These are phyloP conservation scores for Mortierella sp. DNA, from an alignment of 371 early-diverging fungal genomes.

Conservation along the genomic window DNA sequence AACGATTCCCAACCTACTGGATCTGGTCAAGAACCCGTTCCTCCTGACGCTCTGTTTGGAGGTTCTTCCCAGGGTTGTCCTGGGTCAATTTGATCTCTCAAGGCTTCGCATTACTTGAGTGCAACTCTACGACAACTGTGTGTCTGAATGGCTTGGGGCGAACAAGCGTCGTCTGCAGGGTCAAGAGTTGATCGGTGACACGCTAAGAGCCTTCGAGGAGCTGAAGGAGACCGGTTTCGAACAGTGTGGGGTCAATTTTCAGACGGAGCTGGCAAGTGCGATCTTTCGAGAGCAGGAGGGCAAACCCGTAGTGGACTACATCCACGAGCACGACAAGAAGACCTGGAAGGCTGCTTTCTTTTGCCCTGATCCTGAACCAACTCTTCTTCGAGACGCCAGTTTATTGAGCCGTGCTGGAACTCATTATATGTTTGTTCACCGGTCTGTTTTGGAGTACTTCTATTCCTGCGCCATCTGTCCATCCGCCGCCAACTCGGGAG, in stretches of 20 bases:
- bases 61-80: background rate
- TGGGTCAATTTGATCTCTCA: background rate
- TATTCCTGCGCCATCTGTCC: background rate
- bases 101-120: slow-evolving; percentile 12
- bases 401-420: background rate
- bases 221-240: background rate
- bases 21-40: slow-evolving; percentile 13
- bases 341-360: slow-evolving; percentile 13
- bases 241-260: background rate
- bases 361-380: background rate
- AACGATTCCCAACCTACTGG: background rate
- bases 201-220: background rate
- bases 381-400: background rate
- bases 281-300: slow-evolving; percentile 8
- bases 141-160: background rate
- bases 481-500: background rate
- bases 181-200: background rate
- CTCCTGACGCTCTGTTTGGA: background rate
- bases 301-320: background rate
- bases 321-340: background rate
- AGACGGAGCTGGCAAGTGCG: background rate
- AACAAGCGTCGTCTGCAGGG: slow-evolving; percentile 5
- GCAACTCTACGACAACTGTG: slow-evolving; percentile 6
- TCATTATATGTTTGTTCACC: slow-evolving; percentile 9
- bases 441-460: slow-evolving; percentile 15